Conservation (phyloP, 2,329 filamentous ascomycete genomes). For the Epicoccum sorghinum region DNA sequence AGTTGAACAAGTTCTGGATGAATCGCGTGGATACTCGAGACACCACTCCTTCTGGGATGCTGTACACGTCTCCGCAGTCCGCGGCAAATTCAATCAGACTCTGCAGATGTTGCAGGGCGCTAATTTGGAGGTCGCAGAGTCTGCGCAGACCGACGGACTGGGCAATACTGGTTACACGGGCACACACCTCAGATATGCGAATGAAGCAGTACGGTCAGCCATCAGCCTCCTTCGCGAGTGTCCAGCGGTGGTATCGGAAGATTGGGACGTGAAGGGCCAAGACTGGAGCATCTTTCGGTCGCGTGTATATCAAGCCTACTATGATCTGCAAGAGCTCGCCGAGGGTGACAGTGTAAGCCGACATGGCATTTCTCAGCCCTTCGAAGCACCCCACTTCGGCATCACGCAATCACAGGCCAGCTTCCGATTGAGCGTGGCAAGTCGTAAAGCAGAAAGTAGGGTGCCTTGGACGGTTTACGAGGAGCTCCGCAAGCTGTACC, state of each 20-base stretch:
- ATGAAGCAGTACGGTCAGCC: slow-evolving; percentile 71
- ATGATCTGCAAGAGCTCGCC: slow-evolving; percentile 76
- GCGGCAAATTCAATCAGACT: slow-evolving; percentile 73
- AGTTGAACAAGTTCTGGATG: slow-evolving; percentile 66
- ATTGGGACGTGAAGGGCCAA: slow-evolving; percentile 83
- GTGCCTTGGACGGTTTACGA: slow-evolving; percentile 92
- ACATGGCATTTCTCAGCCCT: slow-evolving; percentile 51
- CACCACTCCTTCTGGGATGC: slow-evolving; percentile 85
- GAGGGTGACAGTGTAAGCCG: slow-evolving; percentile 69
- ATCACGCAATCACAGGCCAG: slow-evolving; percentile 55
- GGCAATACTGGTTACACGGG: slow-evolving; percentile 74
- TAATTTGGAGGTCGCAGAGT: slow-evolving; percentile 78
- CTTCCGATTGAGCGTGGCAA: slow-evolving; percentile 70
- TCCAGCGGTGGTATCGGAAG: slow-evolving; percentile 67
- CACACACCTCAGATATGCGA: slow-evolving; percentile 77
- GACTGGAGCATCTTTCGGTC: slow-evolving; percentile 87
- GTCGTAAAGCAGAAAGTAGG: slow-evolving; percentile 77
- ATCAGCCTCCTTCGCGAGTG: slow-evolving; percentile 74
- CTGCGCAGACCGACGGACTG: slow-evolving; percentile 65
- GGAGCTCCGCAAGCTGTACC: slow-evolving; percentile 79
- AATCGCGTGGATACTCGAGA: slow-evolving; percentile 74
- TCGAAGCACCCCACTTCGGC: slow-evolving; percentile 50
- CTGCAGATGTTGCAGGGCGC: slow-evolving; percentile 73
- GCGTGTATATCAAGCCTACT: slow-evolving; percentile 70
- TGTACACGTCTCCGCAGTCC: slow-evolving; percentile 71